Base-by-base conservation (phyloP, 2,329 filamentous ascomycete species). In the Colletotrichum chrysophilum region DNA sequence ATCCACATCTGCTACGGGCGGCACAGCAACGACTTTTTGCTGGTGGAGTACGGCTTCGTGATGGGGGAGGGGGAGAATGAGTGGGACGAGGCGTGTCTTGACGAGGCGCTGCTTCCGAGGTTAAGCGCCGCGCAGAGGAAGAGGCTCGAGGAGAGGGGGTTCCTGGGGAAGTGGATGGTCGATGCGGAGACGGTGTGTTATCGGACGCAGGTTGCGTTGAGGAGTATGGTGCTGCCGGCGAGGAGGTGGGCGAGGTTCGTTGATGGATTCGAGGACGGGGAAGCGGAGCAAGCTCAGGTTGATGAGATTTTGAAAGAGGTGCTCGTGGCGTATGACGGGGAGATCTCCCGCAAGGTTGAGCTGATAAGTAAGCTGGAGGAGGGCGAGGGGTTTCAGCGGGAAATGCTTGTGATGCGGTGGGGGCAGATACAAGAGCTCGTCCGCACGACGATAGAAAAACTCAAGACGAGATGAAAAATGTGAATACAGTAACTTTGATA, bases 1-100 rank as follows among this genome's bases (percentile, higher is more conserved):
- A 85, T 96, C 1, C 91, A 89, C 75, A 91, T 94, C 30, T 91
- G 89, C 32, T 96, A 96, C 79, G 94, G 94, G 4, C 82, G 88
- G 2, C 94, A 96, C 81, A 89, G 89, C 32, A 94, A 95, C 77
- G 94, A 96, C 80, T 94, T 94, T 78, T 84, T 96, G 21, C 88
- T 96, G 4, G 89, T 91, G 0, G 94, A 95, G 83, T 96, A 91
- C 78, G 89, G 89, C 6, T 91, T 91, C 78, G 81, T 88, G 13
- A 81, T 88, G 26, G 78, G 77, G 12, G 78, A 83, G 18, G 88
- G 89, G 68, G 79, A 82, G 28, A 91, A 91, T 79, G 80, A 82
- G n/a, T 90, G 88, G 86, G 89, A 91, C 65, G 88, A 90, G 80
- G 83, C 86, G 4, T 81, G 80, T 13, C 82, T 91, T 4, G 89